Evolutionary conservation across 2,329 filamentous ascomycete species (phyloP), one percentile per base, ranked within the genome.

Genomic region (Phialophora expanda): DNA sequence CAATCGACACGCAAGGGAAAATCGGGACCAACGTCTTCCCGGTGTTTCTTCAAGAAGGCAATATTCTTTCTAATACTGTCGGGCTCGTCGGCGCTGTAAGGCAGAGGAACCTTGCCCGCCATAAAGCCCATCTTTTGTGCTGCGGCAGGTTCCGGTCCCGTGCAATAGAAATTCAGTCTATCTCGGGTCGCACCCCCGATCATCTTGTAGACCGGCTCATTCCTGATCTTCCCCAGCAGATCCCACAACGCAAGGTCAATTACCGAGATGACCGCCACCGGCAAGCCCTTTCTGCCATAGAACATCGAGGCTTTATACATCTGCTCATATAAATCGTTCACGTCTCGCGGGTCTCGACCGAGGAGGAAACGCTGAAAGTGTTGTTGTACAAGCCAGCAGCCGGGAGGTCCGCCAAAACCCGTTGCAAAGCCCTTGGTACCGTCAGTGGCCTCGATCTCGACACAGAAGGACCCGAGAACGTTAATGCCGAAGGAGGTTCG

Each of bases 241-340:
- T 97, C 93, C 93, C 93, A 97, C 48, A 97, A 80, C 4, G 93
- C 93, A 51, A 97, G 85, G 75, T 97, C 93, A 74, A 97, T 95
- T 70, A 97, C 93, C 1, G 92, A 96, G 75, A 97, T 97, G 74
- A 96, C 90, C 61, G 93, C 93, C 11, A 94, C 86, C 1, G 93
- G 90, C 1, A 97, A 87, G 55, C 93, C 93, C 79, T 97, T 97
- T 71, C 93, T 89, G 68, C 93, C 93, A 76, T 97, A 97, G 83
- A 97, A 97, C 91, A 97, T 96, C 72, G 92, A 96, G 1, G 86
- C 91, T 66, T 93, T 89, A 83, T 97, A 97, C 93, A 97, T 97
- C 78, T 96, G 92, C 82, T 97, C 93, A 76, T 96, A 97, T 32
- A 97, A 83, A 69, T 93, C 86, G 79, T 96, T 97, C 61, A 92